Evolutionary conservation across 768 basidiomycete species (phyloP).

Genomic region (Pholiota conissans): DNA sequence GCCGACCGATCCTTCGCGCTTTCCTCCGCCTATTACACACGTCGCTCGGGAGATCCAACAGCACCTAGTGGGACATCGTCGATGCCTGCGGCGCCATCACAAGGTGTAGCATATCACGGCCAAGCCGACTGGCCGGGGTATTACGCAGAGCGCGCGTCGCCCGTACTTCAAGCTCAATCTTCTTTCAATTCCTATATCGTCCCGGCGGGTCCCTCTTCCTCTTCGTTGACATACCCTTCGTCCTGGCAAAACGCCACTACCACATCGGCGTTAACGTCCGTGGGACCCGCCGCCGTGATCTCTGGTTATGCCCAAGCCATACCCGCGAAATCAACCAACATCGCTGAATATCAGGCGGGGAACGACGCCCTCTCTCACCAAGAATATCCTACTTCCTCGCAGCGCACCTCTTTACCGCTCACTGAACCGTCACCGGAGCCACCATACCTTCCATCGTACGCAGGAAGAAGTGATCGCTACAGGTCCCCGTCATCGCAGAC

Average conservation of each 20-base stretch:
- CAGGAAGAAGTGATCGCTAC: slow-evolving; percentile 17
- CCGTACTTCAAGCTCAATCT: slow-evolving; percentile 4
- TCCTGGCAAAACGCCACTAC: slow-evolving; percentile 9
- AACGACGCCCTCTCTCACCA: slow-evolving; percentile 1
- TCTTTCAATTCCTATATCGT: slow-evolving; percentile 1
- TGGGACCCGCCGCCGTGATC: background rate
- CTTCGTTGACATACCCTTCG: slow-evolving; percentile 8
- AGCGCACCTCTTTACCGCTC: slow-evolving; percentile 12
- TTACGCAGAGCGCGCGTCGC: slow-evolving; percentile 12
- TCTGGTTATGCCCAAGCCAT: background rate
- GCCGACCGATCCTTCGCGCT: slow-evolving; percentile 12
- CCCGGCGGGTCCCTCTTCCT: slow-evolving; percentile 2
- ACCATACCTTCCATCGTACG: slow-evolving; percentile 2
- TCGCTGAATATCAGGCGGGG: slow-evolving; percentile 8
- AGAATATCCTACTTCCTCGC: slow-evolving; percentile 16
- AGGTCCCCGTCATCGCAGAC: slow-evolving; percentile 25
- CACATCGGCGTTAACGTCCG: slow-evolving; percentile 3
- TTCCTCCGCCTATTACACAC: slow-evolving; percentile 12
- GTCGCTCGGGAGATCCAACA: background rate
- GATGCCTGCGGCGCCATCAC: slow-evolving; percentile 6
- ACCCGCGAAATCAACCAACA: background rate
- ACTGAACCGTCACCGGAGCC: slow-evolving; percentile 9
- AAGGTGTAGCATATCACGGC: slow-evolving; percentile 6
- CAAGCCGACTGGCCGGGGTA: slow-evolving; percentile 13
- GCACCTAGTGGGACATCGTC: slow-evolving; percentile 2